Evolutionary conservation across 495 filamentous ascomycete species (phyloP).

Genomic region (Talaromyces proteolyticus): DNA sequence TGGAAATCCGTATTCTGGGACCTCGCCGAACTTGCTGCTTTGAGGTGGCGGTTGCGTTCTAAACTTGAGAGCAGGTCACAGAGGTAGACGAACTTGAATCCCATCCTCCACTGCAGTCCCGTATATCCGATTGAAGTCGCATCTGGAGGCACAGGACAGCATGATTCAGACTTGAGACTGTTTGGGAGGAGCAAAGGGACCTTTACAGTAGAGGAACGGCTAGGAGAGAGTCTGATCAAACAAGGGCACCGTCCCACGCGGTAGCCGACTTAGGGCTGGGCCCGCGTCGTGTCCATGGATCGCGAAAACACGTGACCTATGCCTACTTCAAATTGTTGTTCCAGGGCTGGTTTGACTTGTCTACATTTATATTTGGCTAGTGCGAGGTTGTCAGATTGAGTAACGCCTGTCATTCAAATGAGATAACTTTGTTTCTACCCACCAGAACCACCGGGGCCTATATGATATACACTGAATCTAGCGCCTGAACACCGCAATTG

Average conservation of each 20-base stretch:
- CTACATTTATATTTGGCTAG: too few species aligned
- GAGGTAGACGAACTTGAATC: conserved; percentile 53
- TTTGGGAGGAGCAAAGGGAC: too few species aligned
- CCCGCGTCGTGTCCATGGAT: conserved; percentile 22
- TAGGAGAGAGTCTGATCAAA: too few species aligned
- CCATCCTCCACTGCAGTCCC: conserved; percentile 33
- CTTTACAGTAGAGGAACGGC: too few species aligned
- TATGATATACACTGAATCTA: neutral
- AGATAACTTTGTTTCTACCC: neutral
- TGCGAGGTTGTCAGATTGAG: neutral
- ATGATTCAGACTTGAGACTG: neutral
- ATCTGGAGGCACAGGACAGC: neutral
- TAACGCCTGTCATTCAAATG: neutral
- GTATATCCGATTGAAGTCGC: neutral
- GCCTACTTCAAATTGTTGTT: too few species aligned
- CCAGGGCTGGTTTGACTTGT: too few species aligned
- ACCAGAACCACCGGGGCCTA: neutral
- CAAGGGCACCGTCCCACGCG: too few species aligned
- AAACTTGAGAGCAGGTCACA: conserved; percentile 57
- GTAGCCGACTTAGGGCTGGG: conserved; percentile 10
- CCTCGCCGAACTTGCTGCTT: conserved; percentile 25
- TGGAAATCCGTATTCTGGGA: conserved; percentile 25
- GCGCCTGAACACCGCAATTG: neutral
- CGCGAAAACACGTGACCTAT: conserved; percentile 36
- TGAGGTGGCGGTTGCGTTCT: conserved; percentile 34